Percentiles rank a stretch among this genome's conserved stretches.
These are phyloP conservation scores for Backusella westeae DNA, from an alignment of 192 early-diverging fungal genomes.

Conservation along the genomic window DNA sequence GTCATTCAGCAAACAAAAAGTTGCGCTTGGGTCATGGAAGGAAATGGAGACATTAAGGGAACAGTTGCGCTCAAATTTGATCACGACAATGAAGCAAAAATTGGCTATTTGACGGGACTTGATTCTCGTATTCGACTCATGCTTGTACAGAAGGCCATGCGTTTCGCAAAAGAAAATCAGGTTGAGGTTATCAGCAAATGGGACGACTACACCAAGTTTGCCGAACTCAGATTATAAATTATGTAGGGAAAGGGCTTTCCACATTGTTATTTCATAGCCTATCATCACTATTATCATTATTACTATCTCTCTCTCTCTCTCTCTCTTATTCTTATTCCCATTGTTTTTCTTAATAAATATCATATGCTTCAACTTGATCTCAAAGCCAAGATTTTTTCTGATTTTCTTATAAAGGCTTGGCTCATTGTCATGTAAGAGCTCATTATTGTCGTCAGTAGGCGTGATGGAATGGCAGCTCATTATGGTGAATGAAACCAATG, in stretches of 20 bases:
- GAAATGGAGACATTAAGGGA: background rate
- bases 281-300: background rate
- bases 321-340: no score
- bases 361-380: no score
- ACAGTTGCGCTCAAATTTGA: slow-evolving; percentile 6
- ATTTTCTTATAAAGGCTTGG: no score
- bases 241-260: background rate
- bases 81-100: slow-evolving; percentile 12
- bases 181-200: slow-evolving; percentile 22
- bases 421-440: no score
- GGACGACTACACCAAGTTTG: background rate
- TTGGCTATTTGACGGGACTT: slow-evolving; percentile 8
- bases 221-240: slow-evolving; percentile 6
- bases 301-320: no score
- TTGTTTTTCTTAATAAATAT: no score
- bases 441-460: no score
- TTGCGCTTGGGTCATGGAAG: slow-evolving; percentile 18
- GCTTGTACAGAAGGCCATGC: slow-evolving; percentile 22
- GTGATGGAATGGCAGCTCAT: no score
- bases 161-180: slow-evolving; percentile 16
- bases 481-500: no score
- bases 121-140: background rate
- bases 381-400: no score
- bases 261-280: background rate
- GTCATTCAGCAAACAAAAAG: slow-evolving; percentile 1